These are phyloP conservation scores for Umbelopsis sp. DNA, from an alignment of 192 early-diverging fungal species.

Conservation along the genomic window DNA sequence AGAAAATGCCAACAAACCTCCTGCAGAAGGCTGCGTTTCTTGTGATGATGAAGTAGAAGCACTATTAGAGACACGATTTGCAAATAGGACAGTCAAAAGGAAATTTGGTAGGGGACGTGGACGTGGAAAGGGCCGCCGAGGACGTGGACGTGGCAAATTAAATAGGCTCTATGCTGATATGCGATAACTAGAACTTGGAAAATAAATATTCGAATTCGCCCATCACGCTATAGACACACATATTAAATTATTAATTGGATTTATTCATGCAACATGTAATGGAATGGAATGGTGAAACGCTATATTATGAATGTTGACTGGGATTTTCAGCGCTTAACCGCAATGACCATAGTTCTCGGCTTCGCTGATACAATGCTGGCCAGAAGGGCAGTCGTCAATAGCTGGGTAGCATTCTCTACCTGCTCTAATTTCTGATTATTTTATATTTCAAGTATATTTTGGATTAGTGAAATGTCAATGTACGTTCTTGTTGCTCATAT, in stretches of 20 bases:
- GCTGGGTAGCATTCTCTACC: background rate
- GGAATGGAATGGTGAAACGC: background rate
- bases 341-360: constrained; percentile 1
- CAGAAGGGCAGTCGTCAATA: background rate
- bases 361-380: background rate
- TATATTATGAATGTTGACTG: background rate
- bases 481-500: background rate
- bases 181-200: background rate
- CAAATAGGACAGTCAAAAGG: constrained; percentile 17
- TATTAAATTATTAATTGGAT: background rate
- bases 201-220: background rate
- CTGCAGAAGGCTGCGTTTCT: constrained; percentile 40
- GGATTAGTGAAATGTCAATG: background rate
- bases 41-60: constrained; percentile 52
- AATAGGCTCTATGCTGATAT: constrained; percentile 27
- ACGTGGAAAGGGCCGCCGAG: constrained; percentile 21
- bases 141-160: constrained; percentile 12
- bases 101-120: constrained; percentile 18
- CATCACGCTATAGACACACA: background rate
- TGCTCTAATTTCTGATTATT: background rate
- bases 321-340: background rate
- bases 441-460: background rate
- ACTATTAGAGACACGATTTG: constrained; percentile 44
- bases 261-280: background rate
- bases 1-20: constrained; percentile 42